Base-by-base conservation (phyloP, 306 rosid species). In the Styphnolobium japonicum region DNA sequence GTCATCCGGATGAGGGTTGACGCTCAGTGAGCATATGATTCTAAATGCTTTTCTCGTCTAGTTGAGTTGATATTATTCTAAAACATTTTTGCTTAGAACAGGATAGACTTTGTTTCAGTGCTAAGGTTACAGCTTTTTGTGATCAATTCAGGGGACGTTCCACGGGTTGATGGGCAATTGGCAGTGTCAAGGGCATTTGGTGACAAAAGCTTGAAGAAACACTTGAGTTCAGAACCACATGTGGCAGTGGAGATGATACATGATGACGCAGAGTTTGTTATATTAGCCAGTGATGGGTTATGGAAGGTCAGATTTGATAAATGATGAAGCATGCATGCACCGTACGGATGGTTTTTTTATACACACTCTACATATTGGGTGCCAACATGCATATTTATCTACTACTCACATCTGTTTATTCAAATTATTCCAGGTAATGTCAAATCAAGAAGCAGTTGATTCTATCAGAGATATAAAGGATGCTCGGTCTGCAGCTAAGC, bases 171-270 rank as follows among this genome's bases (percentile, higher is more conserved):
- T 56, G 99, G 98, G 31, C 98, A 96, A 80, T 80, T 93, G 77
- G 99, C 98, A 4, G 98, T 96, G 74, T 93, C 99, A 6, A 88
- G 99, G 85, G 98, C 99, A 6, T 96, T 96, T 68, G 99, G 98
- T 39, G 99, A 96, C 83, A 96, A 90, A 87, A 91, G 91, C 87
- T 86, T 96, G 86, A 96, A 96, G 96, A 80, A 60, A 40, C 99
- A 96, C 76, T 85, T 93, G 55, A 96, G 94, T 69, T 96, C 98
- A 5, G 98, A 93, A 39, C 97, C 99, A 6, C 8, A 82, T 86
- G 93, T 93, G 63, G 49, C 64, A 7, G 79, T 76, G 85, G 89
- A 89, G 84, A 14, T 18, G 7, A 81, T 96, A 58, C 89, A 86
- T 4, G 92, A 88, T 49, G 81, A 80, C 25, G 72, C 92, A 16